phyloP scores from a whole-genome alignment of 768 basidiomycete species.

The Suillus sp. region DNA sequence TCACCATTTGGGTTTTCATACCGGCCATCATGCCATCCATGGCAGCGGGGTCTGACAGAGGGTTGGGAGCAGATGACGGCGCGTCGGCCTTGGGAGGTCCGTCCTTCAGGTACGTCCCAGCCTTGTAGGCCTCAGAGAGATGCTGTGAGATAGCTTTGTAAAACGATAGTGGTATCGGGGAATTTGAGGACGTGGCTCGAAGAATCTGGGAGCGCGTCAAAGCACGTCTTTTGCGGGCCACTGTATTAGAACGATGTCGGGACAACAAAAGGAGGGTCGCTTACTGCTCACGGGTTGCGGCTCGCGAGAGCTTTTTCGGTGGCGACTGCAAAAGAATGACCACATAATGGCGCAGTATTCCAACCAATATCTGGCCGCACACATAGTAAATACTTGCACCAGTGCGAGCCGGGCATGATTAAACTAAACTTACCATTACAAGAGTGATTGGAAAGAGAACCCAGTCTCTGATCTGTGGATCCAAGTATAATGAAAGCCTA shows the following conservation, averaged over 20 bases:
- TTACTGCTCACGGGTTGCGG: slow-evolving; percentile 91
- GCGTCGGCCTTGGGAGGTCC: slow-evolving; percentile 70
- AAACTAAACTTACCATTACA: slow-evolving; percentile 74
- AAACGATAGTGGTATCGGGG: slow-evolving; percentile 73
- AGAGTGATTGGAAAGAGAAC: slow-evolving; percentile 95
- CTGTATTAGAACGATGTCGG: neutral
- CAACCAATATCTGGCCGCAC: slow-evolving; percentile 76
- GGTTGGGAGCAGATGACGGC: slow-evolving; percentile 67
- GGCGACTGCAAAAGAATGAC: slow-evolving; percentile 80
- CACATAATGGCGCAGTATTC: slow-evolving; percentile 91
- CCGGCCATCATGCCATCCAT: slow-evolving; percentile 99
- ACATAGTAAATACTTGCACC: slow-evolving; percentile 12
- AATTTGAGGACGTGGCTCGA: slow-evolving; percentile 76
- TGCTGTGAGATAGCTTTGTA: slow-evolving; percentile 77
- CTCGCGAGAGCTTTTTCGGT: slow-evolving; percentile 78
- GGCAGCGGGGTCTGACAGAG: slow-evolving; percentile 83
- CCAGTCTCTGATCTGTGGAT: slow-evolving; percentile 95
- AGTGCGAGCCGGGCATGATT: slow-evolving; percentile 4
- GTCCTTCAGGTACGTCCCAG: slow-evolving; percentile 86
- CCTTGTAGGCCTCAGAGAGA: slow-evolving; percentile 68
- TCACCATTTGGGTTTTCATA: slow-evolving; percentile 99
- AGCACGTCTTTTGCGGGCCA: slow-evolving; percentile 55
- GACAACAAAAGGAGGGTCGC: slow-evolving; percentile 33
- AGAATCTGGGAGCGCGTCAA: slow-evolving; percentile 83
- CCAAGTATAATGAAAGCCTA: slow-evolving; percentile 69